Evolutionary conservation across 805 yeast genomes (phyloP).

Genomic region (Yamadazyma philogaea): DNA sequence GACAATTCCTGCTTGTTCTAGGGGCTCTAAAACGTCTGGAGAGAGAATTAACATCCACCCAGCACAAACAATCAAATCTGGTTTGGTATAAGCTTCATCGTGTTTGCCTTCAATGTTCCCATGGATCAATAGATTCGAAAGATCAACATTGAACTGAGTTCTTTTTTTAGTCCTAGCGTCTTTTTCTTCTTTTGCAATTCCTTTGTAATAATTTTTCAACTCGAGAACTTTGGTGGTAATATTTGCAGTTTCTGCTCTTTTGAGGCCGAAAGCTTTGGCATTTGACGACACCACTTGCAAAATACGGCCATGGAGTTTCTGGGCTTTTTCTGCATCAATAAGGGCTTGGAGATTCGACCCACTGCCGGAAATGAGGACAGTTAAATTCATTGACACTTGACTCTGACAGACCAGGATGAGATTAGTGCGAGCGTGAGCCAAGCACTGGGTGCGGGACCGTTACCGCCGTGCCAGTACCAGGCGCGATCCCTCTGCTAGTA

Average conservation of each 20-base stretch:
- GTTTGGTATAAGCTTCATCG: conserved; percentile 43
- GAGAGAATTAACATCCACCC: conserved; percentile 97
- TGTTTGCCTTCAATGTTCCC: conserved; percentile 39
- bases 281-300: conserved; percentile 82
- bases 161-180: conserved; percentile 60
- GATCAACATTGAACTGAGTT: conserved; percentile 69
- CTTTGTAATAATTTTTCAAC: conserved; percentile 70
- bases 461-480: too few species aligned
- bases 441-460: too few species aligned
- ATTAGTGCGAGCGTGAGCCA: background rate
- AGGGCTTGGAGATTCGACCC: conserved; percentile 96
- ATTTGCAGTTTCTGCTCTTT: conserved; percentile 65
- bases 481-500: too few species aligned
- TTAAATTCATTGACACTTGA: conserved; percentile 30
- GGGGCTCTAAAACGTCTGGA: conserved; percentile 65
- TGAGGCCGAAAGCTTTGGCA: conserved; percentile 80
- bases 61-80: conserved; percentile 92
- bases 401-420: background rate
- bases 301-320: conserved; percentile 52
- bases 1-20: conserved; percentile 59
- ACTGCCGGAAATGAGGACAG: conserved; percentile 89
- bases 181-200: conserved; percentile 66
- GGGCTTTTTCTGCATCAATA: conserved; percentile 61
- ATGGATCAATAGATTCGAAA: conserved; percentile 63
- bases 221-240: conserved; percentile 73